phyloP scores from a whole-genome alignment of 371 early-diverging fungal species.

The Zancudomyces culisetae region DNA sequence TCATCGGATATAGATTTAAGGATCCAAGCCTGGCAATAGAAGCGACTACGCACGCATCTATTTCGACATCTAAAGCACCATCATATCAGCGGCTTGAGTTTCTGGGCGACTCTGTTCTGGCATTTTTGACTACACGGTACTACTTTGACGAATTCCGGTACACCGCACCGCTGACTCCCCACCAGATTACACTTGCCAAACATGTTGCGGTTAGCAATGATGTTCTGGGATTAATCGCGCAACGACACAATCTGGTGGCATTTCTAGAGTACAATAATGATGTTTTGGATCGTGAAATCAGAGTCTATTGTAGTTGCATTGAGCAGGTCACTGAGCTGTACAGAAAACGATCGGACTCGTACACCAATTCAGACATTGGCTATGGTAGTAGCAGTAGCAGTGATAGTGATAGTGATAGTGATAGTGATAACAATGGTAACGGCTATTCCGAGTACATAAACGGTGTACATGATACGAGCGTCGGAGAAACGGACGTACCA shows the following conservation, averaged over 20 bases:
- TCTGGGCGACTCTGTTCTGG: conserved; percentile 83
- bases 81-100: conserved; percentile 89
- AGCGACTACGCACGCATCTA: conserved; percentile 74
- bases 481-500: not conserved
- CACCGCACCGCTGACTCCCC: conserved; percentile 39
- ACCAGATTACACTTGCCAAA: conserved; percentile 42
- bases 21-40: conserved; percentile 41
- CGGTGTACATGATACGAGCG: not conserved
- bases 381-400: not conserved
- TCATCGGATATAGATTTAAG: conserved; percentile 50
- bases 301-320: not conserved
- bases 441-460: no score
- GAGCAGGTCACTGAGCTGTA: not conserved
- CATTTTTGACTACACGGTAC: conserved; percentile 51
- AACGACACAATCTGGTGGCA: not conserved
- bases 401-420: not conserved
- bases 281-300: not conserved
- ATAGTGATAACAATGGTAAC: not conserved
- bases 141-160: conserved; percentile 35
- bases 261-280: not conserved
- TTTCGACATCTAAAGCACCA: conserved; percentile 27
- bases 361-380: no score
- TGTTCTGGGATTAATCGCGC: conserved; percentile 45
- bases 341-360: not conserved
- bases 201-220: conserved; percentile 76